phyloP scores from a whole-genome alignment of 1,284 basidiomycete genomes.

The Heterobasidion annosum region DNA sequence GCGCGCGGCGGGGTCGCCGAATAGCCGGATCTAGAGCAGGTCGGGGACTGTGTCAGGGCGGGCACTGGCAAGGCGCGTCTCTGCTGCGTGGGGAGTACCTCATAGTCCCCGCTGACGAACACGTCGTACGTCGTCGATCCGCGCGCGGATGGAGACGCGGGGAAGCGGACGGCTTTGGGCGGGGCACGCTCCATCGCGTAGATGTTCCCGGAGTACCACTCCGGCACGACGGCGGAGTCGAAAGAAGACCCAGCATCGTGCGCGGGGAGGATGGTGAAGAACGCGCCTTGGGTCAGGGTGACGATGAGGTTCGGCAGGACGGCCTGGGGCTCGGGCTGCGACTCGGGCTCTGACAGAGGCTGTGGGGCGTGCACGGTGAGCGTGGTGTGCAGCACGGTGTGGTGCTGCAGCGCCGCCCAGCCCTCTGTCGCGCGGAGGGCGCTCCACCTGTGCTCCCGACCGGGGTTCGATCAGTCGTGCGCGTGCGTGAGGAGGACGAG shows the following conservation, averaged over 20 bases:
- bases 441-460: constrained; percentile 41
- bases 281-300: constrained; percentile 49
- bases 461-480: background rate
- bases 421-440: constrained; percentile 62
- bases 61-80: background rate
- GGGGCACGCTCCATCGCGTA: constrained; percentile 48
- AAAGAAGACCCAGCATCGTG: constrained; percentile 7
- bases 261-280: constrained; percentile 52
- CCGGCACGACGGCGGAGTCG: constrained; percentile 23
- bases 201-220: constrained; percentile 72
- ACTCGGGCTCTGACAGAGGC: constrained; percentile 1
- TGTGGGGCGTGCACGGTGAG: constrained; percentile 40
- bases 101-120: constrained; percentile 63
- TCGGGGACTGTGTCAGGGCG: background rate
- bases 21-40: constrained; percentile 55
- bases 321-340: background rate
- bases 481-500: background rate
- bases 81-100: constrained; percentile 31
- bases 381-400: constrained; percentile 53
- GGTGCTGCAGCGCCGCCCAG: constrained; percentile 76
- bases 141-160: constrained; percentile 28
- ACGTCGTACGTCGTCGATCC: constrained; percentile 40
- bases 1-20: constrained; percentile 54
- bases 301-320: constrained; percentile 30
- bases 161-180: constrained; percentile 40